Conservation (phyloP, 768 basidiomycete species). For the Boletus rex-veris region DNA sequence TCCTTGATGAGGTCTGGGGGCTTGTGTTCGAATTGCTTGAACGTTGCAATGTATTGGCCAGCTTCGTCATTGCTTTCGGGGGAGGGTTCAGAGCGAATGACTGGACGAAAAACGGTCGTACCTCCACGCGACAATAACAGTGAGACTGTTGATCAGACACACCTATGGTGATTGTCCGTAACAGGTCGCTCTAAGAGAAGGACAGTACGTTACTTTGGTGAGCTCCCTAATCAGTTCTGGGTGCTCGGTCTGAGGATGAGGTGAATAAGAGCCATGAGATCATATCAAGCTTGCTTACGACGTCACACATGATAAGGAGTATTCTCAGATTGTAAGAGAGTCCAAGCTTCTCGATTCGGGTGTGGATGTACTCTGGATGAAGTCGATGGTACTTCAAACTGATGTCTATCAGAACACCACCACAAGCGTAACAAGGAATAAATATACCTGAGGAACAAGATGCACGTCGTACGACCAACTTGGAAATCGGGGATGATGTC, state of each 20-base stretch:
- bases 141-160: slow-evolving; percentile 90
- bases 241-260: slow-evolving; percentile 70
- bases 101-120: slow-evolving; percentile 34
- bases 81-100: background rate
- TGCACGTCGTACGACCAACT: slow-evolving; percentile 90
- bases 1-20: slow-evolving; percentile 94
- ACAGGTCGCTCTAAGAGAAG: slow-evolving; percentile 1
- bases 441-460: slow-evolving; percentile 81
- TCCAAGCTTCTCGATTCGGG: slow-evolving; percentile 83
- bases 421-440: background rate
- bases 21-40: slow-evolving; percentile 93
- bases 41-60: slow-evolving; percentile 84
- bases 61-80: slow-evolving; percentile 77
- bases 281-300: slow-evolving; percentile 52
- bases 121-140: slow-evolving; percentile 91
- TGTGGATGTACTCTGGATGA: slow-evolving; percentile 95
- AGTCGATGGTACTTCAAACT: slow-evolving; percentile 94
- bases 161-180: slow-evolving; percentile 39
- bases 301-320: slow-evolving; percentile 86
- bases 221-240: slow-evolving; percentile 89
- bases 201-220: slow-evolving; percentile 58
- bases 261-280: background rate
- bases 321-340: slow-evolving; percentile 79
- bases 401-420: background rate
- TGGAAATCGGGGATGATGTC: slow-evolving; percentile 95